Evolutionary conservation across 2,329 filamentous ascomycete genomes (phyloP), one percentile per base, ranked within the genome.

Genomic region (Colletotrichum viniferum): DNA sequence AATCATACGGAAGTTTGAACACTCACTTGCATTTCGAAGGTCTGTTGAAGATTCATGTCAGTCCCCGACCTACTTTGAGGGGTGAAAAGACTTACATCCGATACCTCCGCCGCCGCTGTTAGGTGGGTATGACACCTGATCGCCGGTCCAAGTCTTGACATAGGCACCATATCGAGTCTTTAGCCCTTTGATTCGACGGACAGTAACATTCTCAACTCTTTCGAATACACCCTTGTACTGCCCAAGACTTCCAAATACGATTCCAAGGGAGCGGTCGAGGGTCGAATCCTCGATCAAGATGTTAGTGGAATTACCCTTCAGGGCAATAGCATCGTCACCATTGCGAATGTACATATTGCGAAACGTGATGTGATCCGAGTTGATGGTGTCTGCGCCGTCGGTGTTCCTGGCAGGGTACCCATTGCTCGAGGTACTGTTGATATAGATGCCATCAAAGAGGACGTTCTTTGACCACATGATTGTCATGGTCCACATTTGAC

Each of bases 331-430:
- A 28, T 67, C 64, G 13, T 67, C 64, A 3, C 64, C 26, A n/a
- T 67, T 67, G 13, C 43, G 64, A 24, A 67, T 56, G 64, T 67
- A 67, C 64, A 67, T 67, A n/a, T 56, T 67, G 4, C 43, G 64
- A 38, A 67, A 67, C 5, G 64, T 67, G 14, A 67, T 67, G n/a
- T 24, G 64, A n/a, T 67, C 64, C 12, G 64, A 55, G 21, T 67
- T 30, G 8, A 67, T 67, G 1, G 64, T 67, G 28, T 67, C 38
- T 55, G 64, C 64, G 2, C 64, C 64, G 8, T 67, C 64, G 2
- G 64, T 67, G 43, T 67, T 67, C 16, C 64, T 67, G 14, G 64
- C 64, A 32, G 36, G 64, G 34, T 65, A 14, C 2, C 62, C 62
- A 13, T 65, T 65, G 34, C 24, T 36, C 0, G 62, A 38, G 1